Conservation (phyloP, 805 yeast species). For the Yarrowia sp. region DNA sequence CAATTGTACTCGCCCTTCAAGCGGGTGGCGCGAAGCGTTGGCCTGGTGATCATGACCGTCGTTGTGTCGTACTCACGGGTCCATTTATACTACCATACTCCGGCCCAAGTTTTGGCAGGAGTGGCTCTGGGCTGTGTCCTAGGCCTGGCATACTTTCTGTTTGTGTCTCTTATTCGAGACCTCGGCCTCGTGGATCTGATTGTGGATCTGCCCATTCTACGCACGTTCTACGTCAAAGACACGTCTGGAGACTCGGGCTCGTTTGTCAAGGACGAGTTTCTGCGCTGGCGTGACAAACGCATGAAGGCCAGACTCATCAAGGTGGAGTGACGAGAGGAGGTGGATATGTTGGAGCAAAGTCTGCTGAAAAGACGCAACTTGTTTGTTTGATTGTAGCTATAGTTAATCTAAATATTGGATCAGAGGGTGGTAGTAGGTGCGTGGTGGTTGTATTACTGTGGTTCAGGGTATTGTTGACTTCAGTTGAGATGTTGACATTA, state of each 20-base stretch:
- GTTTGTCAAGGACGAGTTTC: constrained; percentile 48
- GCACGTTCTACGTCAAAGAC: constrained; percentile 52
- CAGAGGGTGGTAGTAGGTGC: too few relatives aligned
- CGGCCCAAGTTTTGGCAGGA: constrained; percentile 78
- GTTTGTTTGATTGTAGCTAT: constrained; percentile 36
- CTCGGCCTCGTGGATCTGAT: constrained; percentile 72
- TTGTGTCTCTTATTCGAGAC: constrained; percentile 64
- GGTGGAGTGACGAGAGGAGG: constrained; percentile 4
- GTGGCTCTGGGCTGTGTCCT: constrained; percentile 63
- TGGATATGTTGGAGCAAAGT: background rate
- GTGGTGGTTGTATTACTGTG: too few relatives aligned
- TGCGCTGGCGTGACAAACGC: constrained; percentile 47
- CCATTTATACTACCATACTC: constrained; percentile 77
- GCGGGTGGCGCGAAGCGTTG: constrained; percentile 44
- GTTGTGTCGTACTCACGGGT: constrained; percentile 74
- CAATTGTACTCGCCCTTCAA: constrained; percentile 46
- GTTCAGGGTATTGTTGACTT: too few relatives aligned
- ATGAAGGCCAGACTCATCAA: constrained; percentile 31
- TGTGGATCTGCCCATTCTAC: constrained; percentile 62
- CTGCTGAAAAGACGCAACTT: constrained; percentile 15
- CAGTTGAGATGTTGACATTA: too few relatives aligned
- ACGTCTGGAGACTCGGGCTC: constrained; percentile 48
- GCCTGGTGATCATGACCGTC: constrained; percentile 46
- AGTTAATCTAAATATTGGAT: background rate
- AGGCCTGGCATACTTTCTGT: constrained; percentile 65